Evolutionary conservation across 257 asterid genomes (phyloP).

Genomic region (Nicotiana attenuata): DNA sequence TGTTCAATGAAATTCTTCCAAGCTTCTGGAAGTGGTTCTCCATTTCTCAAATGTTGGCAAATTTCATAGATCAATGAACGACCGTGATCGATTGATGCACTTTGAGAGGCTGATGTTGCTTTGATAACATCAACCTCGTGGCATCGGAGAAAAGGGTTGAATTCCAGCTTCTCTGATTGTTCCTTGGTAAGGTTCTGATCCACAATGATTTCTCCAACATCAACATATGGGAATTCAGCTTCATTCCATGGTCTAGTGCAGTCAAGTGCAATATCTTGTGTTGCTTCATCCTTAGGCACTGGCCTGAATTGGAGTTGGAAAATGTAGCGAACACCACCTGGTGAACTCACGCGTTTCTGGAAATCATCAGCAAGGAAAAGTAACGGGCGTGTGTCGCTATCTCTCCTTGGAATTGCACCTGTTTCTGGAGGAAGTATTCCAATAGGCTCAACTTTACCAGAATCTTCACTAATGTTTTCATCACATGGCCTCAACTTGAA

Average conservation of each 20-base stretch:
- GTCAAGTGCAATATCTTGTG: constrained; percentile 53
- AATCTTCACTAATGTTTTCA: constrained; percentile 45
- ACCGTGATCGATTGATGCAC: constrained; percentile 88
- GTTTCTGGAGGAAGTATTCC: constrained; percentile 93
- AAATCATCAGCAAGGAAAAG: constrained; percentile 81
- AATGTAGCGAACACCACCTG: constrained; percentile 53
- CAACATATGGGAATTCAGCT: constrained; percentile 47
- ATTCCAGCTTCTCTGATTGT: constrained; percentile 62
- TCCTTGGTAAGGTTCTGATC: constrained; percentile 48
- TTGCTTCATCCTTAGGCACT: constrained; percentile 46
- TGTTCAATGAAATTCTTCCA: constrained; percentile 79
- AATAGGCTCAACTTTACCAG: constrained; percentile 64
- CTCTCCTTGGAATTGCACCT: constrained; percentile 72
- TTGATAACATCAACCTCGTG: constrained; percentile 67
- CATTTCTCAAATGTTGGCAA: constrained; percentile 76
- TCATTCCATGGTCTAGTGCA: constrained; percentile 88
- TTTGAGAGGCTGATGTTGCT: constrained; percentile 69
- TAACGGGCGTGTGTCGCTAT: constrained; percentile 54
- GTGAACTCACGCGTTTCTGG: constrained; percentile 50
- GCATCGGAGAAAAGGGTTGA: constrained; percentile 65
- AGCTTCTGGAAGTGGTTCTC: constrained; percentile 67
- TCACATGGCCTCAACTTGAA: constrained; percentile 69
- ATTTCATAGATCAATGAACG: constrained; percentile 74
- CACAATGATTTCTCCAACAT: constrained; percentile 56
- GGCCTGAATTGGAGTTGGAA: constrained; percentile 66